Percentiles rank a stretch among this genome's conserved stretches.
phyloP scores from a whole-genome alignment of 352 stramenopile genomes.

The Pythium brassicae region DNA sequence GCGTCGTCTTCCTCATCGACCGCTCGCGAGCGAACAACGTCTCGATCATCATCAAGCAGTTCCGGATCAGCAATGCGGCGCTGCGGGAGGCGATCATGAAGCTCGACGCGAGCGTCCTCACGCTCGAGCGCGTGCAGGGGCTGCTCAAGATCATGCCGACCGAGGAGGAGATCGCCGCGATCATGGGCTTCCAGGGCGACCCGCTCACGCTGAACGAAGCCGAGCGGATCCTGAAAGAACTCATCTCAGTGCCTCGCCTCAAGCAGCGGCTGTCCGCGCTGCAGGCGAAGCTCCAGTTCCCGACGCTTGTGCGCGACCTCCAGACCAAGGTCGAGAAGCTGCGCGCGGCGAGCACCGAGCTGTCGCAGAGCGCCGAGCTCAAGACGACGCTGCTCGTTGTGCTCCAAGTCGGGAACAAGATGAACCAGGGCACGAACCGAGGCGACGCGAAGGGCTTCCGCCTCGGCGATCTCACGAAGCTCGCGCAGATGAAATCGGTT shows the following conservation, averaged over 20 bases:
- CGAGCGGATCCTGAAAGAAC: conserved; percentile 72
- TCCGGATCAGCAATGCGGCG: conserved; percentile 88
- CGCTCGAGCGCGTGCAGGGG: conserved; percentile 76
- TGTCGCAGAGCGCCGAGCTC: conserved; percentile 62
- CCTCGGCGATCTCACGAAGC: conserved; percentile 57
- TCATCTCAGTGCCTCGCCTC: conserved; percentile 68
- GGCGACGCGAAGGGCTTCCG: conserved; percentile 73
- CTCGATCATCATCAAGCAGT: conserved; percentile 96
- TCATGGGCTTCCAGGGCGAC: conserved; percentile 61
- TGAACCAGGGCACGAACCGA: conserved; percentile 73
- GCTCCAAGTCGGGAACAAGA: conserved; percentile 82
- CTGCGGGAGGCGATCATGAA: conserved; percentile 81
- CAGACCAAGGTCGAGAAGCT: conserved; percentile 68
- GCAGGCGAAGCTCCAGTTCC: conserved; percentile 66
- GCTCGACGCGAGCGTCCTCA: conserved; percentile 72
- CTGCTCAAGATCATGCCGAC: conserved; percentile 87
- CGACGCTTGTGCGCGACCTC: conserved; percentile 50
- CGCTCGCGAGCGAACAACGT: conserved; percentile 81
- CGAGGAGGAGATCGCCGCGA: conserved; percentile 76
- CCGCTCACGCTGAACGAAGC: conserved; percentile 65
- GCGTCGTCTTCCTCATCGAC: conserved; percentile 75
- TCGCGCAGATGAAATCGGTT: conserved; percentile 61
- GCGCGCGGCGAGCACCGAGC: conserved; percentile 44
- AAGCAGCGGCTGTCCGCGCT: conserved; percentile 59
- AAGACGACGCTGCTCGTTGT: conserved; percentile 65